These are phyloP conservation scores for Cruciata laevipes DNA, from an alignment of 257 asterid species.

Conservation along the genomic window DNA sequence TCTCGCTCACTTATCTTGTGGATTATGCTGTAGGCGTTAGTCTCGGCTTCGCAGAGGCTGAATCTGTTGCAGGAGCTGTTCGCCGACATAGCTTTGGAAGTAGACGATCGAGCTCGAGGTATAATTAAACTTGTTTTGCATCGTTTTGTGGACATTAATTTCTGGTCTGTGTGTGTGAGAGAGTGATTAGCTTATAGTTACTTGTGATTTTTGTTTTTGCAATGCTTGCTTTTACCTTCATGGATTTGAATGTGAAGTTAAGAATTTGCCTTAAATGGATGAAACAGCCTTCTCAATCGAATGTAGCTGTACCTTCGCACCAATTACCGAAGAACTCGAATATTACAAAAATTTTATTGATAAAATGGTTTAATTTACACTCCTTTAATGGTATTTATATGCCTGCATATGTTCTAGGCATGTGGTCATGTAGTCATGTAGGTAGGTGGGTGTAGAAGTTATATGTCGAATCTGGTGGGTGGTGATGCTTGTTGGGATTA, in stretches of 20 bases:
- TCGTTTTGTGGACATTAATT: not conserved
- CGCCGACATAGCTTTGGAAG: constrained; percentile 90
- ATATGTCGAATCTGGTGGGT: too few relatives aligned
- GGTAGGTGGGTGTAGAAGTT: too few relatives aligned
- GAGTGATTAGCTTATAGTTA: not conserved
- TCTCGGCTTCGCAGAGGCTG: constrained; percentile 70
- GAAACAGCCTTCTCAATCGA: not conserved
- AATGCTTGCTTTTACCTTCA: not conserved
- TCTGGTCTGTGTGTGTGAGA: not conserved
- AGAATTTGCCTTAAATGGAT: not conserved
- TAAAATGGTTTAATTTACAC: not conserved
- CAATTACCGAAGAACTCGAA: not conserved
- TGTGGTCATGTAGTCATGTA: too few relatives aligned
- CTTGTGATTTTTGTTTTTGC: not conserved
- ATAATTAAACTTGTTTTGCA: not conserved
- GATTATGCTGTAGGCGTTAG: constrained; percentile 50
- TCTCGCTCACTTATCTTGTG: not conserved
- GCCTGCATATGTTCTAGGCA: not conserved
- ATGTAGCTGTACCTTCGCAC: not conserved
- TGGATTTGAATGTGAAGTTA: not conserved
- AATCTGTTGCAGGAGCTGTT: constrained; percentile 80
- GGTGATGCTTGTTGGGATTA: not conserved
- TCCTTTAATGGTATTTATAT: not conserved
- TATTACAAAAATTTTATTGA: not conserved
- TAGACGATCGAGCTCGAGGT: constrained; percentile 96